Evolutionary conservation across 2,329 filamentous ascomycete genomes (phyloP).

Genomic region (Seiridium unicorne): DNA sequence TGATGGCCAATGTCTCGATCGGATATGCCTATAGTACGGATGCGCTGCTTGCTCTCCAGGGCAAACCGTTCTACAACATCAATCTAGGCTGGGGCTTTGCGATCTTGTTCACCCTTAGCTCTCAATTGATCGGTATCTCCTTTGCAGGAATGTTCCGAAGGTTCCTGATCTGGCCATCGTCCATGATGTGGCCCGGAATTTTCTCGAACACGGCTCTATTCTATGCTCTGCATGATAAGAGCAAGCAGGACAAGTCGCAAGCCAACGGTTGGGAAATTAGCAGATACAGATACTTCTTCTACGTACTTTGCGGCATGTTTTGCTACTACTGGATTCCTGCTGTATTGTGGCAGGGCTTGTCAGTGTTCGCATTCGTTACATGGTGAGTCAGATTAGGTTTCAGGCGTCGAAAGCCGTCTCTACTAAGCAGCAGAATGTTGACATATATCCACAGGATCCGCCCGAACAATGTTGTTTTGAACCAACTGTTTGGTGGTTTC

Average conservation of each 20-base stretch:
- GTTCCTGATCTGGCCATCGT: conserved; percentile 46
- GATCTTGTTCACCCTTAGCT: conserved; percentile 45
- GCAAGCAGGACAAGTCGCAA: conserved; percentile 35
- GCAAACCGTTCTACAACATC: conserved; percentile 38
- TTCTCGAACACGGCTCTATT: conserved; percentile 48
- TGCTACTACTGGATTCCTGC: conserved; percentile 54
- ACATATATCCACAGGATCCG: conserved; percentile 26
- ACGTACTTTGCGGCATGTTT: conserved; percentile 40
- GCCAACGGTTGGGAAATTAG: conserved; percentile 43
- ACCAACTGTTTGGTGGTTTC: conserved; percentile 48
- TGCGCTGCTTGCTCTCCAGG: conserved; percentile 36
- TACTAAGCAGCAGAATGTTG: not conserved
- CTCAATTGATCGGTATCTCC: conserved; percentile 52
- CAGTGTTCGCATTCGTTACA: conserved; percentile 44
- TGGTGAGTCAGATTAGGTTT: conserved; percentile 25
- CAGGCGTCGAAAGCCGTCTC: no score
- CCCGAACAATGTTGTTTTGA: conserved; percentile 44
- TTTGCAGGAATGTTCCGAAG: conserved; percentile 47
- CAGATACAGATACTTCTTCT: conserved; percentile 44
- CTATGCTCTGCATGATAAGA: conserved; percentile 40
- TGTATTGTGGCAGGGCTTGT: conserved; percentile 46
- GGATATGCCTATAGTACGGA: conserved; percentile 38
- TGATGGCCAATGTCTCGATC: conserved; percentile 42
- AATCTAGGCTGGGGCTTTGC: conserved; percentile 47
- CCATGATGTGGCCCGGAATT: conserved; percentile 50